Evolutionary conservation across 257 asterid genomes (phyloP).

Genomic region (Forsythia suspensa): DNA sequence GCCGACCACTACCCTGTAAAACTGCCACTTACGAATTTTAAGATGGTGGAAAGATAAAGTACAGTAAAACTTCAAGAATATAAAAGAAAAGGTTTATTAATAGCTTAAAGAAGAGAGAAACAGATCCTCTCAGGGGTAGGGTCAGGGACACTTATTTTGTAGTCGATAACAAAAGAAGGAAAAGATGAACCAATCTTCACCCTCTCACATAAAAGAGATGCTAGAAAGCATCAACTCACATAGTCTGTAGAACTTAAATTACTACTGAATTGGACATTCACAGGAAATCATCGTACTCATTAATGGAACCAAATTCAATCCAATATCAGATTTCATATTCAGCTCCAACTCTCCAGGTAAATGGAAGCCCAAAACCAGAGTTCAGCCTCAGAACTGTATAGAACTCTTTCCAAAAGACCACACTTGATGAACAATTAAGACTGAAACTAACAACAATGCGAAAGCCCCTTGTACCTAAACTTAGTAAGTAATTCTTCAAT

Average conservation of each 20-base stretch:
- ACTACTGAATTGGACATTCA: not conserved
- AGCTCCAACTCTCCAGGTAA: not conserved
- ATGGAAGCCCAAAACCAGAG: not conserved
- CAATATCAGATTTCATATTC: not conserved
- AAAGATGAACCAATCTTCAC: not conserved
- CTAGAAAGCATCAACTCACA: not conserved
- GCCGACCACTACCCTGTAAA: slow-evolving; percentile 95
- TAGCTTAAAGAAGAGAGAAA: slow-evolving; percentile 14
- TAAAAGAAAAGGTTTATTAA: not conserved
- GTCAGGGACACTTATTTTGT: not conserved
- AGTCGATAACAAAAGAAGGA: not conserved
- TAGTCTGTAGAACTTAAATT: not conserved
- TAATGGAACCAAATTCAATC: not conserved
- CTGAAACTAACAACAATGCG: not conserved
- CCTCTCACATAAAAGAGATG: not conserved
- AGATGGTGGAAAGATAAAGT: slow-evolving; percentile 20
- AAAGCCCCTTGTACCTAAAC: not conserved
- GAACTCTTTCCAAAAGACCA: not conserved
- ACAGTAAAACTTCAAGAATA: not conserved
- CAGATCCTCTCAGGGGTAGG: slow-evolving; percentile 14
- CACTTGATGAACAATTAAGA: not conserved
- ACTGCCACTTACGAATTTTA: slow-evolving; percentile 68
- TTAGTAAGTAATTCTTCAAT: not conserved
- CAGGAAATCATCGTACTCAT: not conserved
- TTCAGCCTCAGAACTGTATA: not conserved